Evolutionary conservation across 2,329 filamentous ascomycete genomes (phyloP).

Genomic region (Phaeosphaeriaceae sp.): DNA sequence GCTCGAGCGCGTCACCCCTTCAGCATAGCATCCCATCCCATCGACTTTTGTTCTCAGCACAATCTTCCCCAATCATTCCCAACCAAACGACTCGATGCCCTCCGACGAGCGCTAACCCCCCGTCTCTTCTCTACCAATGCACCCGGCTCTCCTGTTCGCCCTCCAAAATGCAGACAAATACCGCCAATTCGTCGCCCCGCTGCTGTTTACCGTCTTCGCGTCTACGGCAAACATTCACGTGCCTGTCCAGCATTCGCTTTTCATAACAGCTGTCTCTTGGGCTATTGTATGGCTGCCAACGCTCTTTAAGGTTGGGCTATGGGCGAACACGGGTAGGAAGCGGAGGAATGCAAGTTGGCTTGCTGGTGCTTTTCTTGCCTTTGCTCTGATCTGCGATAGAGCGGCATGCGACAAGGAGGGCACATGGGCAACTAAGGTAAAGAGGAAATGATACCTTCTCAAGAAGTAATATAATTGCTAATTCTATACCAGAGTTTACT

Average conservation of each 20-base stretch:
- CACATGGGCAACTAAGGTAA: conserved; percentile 56
- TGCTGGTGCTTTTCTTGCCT: conserved; percentile 51
- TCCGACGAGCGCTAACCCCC: conserved; percentile 39
- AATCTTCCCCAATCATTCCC: conserved; percentile 11
- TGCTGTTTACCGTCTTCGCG: conserved; percentile 45
- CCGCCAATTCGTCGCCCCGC: conserved; percentile 40
- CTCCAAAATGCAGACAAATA: conserved; percentile 42
- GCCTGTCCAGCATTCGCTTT: conserved; percentile 50
- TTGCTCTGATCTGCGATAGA: conserved; percentile 53
- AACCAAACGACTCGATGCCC: conserved; percentile 36
- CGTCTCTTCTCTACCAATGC: conserved; percentile 42
- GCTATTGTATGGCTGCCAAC: conserved; percentile 46
- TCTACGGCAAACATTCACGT: conserved; percentile 43
- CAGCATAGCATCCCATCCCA: not conserved
- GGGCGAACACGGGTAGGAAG: conserved; percentile 31
- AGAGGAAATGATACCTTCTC: not conserved
- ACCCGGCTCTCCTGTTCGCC: conserved; percentile 38
- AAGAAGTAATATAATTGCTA: not conserved
- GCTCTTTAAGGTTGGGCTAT: conserved; percentile 41
- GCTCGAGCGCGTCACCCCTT: conserved; percentile 4
- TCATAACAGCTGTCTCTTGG: conserved; percentile 54
- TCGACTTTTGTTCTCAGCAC: too few relatives aligned
- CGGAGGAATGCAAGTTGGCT: conserved; percentile 45
- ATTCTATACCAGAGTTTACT: conserved; percentile 39
- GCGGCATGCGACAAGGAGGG: conserved; percentile 52